Evolutionary conservation across 2,329 filamentous ascomycete species (phyloP), one percentile per base, ranked within the genome.

Genomic region (Pseudogymnoascus sp.): DNA sequence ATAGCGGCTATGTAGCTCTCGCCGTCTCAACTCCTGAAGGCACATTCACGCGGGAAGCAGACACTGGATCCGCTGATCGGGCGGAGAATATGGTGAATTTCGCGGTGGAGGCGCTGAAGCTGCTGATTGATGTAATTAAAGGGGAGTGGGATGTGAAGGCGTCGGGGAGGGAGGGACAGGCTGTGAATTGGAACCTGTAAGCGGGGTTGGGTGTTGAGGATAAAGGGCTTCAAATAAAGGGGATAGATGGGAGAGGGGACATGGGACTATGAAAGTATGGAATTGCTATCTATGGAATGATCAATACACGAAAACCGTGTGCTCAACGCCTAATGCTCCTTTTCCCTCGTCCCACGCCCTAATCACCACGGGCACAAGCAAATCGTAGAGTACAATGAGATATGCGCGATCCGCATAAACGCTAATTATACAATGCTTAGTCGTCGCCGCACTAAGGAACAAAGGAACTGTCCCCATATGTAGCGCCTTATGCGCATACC

Each of bases 1-100:
- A 61, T 41, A 81, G 79, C 7, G 85, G 84, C 1, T 87, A 86
- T 75, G 82, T 87, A 29, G 84, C 84, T 13, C 71, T 88, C 38
- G 84, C 84, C n/a, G 81, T 87, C 6, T 79, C 79, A 21, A 78
- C 77, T 12, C 78, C 81, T 15, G 73, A 73, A n/a, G 82, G 79
- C 0, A 80, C 76, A 0, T 77, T 78, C 63, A 81, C 77, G 61
- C 78, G 77, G 61, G 85, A 87, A 71, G 68, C 84, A 29, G 78
- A 83, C 60, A 87, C 84, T 1, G 81, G 79, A 6, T 71, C 80
- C 7, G 75, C 71, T 2, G 79, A 86, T 68, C 74, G 85, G 62
- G 79, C 82, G 69, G 79, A 67, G 59, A 88, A 88, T 69, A 88
- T 88, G 85, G 77, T 87, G 63, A 72, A 72, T 38, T 88, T 88